A percentile compares a stretch with the other conserved stretches of the same genome.
These are phyloP conservation scores for Volvariella surrecta DNA, from an alignment of 1,284 basidiomycete species.

Conservation along the genomic window DNA sequence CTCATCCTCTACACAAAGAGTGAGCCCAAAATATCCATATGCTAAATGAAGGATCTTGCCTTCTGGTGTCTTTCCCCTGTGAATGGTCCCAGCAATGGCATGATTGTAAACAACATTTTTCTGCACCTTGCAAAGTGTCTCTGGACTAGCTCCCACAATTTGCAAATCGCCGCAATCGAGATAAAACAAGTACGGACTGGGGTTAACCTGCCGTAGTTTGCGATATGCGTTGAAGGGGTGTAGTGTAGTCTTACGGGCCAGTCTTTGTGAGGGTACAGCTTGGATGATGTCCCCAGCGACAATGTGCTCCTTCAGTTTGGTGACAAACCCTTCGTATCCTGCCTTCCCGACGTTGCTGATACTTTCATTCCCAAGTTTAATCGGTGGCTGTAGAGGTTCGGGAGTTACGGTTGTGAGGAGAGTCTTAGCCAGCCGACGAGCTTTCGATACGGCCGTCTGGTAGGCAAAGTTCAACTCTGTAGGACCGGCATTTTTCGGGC, in stretches of 20 bases:
- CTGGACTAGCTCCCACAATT: slow-evolving; percentile 94
- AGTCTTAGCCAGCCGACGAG: slow-evolving; percentile 63
- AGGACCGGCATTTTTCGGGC: slow-evolving; percentile 57
- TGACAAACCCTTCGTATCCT: slow-evolving; percentile 92
- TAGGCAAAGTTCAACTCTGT: slow-evolving; percentile 73
- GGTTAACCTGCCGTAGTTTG: slow-evolving; percentile 90
- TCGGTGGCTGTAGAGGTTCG: slow-evolving; percentile 59
- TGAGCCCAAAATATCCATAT: neutral
- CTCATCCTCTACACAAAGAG: slow-evolving; percentile 70
- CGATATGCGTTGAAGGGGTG: slow-evolving; percentile 98
- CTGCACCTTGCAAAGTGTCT: slow-evolving; percentile 96
- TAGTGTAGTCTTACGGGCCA: slow-evolving; percentile 77
- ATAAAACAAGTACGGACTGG: slow-evolving; percentile 99
- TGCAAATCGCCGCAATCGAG: slow-evolving; percentile 90
- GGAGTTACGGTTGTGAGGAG: slow-evolving; percentile 53
- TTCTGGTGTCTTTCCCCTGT: slow-evolving; percentile 77
- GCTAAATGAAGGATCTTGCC: slow-evolving; percentile 36
- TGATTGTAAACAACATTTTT: slow-evolving; percentile 93
- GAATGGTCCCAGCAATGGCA: slow-evolving; percentile 95
- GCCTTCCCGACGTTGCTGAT: slow-evolving; percentile 90
- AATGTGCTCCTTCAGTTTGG: slow-evolving; percentile 89
- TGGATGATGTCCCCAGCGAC: slow-evolving; percentile 98
- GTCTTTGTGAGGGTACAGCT: slow-evolving; percentile 92
- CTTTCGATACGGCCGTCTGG: slow-evolving; percentile 73
- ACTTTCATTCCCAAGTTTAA: slow-evolving; percentile 63